Evolutionary conservation across 768 basidiomycete genomes (phyloP), one percentile per base, ranked within the genome.

Genomic region (Psilocybe cubensis): DNA sequence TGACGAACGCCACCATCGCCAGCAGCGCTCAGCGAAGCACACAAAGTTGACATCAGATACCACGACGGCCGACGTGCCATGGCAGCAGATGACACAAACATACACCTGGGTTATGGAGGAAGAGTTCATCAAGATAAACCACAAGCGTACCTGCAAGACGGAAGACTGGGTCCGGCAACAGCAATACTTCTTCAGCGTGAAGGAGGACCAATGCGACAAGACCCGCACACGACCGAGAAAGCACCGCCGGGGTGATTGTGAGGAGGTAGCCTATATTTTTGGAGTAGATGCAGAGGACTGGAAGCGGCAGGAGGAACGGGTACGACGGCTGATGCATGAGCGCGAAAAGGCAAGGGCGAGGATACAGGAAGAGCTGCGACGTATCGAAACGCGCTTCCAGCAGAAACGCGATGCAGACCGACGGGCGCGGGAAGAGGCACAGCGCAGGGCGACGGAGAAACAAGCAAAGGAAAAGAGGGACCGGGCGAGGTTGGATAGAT

Each of bases 111-210:
- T 81, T 6, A 75, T 78, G 48, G 81, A 86, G 57, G 83, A 87
- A 68, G 81, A 83, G 60, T 70, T 73, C 41, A 67, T 74, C 55
- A 74, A 74, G 43, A 72, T 75, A 54, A 74, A 74, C n/a, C n/a
- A n/a, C 43, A 77, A 74, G 55, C 74, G 76, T 58, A 77, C 74
- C 60, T 76, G 75, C 65, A 83, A 79, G 63, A 85, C 84, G 28
- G 83, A 87, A 52, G 78, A 81, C 52, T 90, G 90, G 89, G 83
- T 89, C 47, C 70, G 78, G 45, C 79, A 85, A 62, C 84, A 86
- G 64, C 86, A 84, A 69, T 67, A 77, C 46, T 72, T 80, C 57
- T 63, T 75, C 38, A 60, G 43, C 43, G 28, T 27, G 47, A 50
- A 53, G 46, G 33, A 56, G 5, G 33, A 27, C 6, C 38, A 55